Base-by-base conservation (phyloP, 2,329 filamentous ascomycete genomes). In the Knoxdaviesia proteae region DNA sequence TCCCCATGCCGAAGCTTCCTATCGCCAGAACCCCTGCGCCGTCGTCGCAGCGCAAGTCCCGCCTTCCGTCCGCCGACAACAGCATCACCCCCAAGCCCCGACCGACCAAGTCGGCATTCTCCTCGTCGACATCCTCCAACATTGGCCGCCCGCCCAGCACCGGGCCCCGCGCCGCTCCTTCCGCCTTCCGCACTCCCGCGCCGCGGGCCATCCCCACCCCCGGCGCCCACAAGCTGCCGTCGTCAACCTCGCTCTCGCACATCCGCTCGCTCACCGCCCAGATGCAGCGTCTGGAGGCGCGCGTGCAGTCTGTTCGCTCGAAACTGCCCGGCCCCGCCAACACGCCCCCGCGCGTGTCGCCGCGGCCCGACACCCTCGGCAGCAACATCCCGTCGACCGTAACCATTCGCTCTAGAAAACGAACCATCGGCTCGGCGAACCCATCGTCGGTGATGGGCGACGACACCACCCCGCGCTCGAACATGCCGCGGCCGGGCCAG, bases 281-380 rank as follows among this genome's bases (percentile, higher is more conserved):
- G 61, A 94, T 96, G 86, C 84, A 94, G 60, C 83, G 84, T 50
- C 77, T 98, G 47, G 90, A 96, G 58, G 84, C 90, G 48, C 75
- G 90, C 38, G 88, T 98, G 7, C 86, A 96, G 47, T 84, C 80
- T 30, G 90, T 80, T 11, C 77, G 86, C 50, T 94, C 88, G 36
- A 94, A 90, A 60, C 71, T 98, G 20, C 90, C 90, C 3, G 84
- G 80, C 1, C 84, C 87, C 3, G 69, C 74, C 6, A 69, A 67
- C 43, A 90, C 81, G 0, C 86, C 87, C 5, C 84, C 87, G 11
- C 76, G 79, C 40, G 70, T 72, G 5, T 93, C 86, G n/a, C 84
- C 87, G 29, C 73, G 83, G 42, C 57, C 58, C 2, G 64, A 62
- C 5, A 51, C 60, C 8, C 52, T 60, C 31, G 62, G 61, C 31